These are phyloP conservation scores for Geotrichum phurueaensis DNA, from an alignment of 1,139 yeast species.

Conservation along the genomic window DNA sequence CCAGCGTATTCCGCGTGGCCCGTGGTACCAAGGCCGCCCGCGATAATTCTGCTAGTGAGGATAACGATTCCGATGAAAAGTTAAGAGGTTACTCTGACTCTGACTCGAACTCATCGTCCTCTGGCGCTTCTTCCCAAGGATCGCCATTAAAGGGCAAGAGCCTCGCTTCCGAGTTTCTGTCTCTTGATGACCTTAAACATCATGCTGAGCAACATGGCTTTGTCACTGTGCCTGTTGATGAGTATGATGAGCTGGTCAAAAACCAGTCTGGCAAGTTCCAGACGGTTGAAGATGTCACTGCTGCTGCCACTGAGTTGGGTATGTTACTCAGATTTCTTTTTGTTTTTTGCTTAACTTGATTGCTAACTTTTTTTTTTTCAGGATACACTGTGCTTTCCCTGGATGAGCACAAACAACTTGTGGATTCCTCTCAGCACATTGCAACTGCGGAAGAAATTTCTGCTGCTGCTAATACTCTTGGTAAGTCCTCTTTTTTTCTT, in stretches of 20 bases:
- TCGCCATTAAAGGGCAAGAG: slow-evolving; percentile 9
- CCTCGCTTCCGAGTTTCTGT: slow-evolving; percentile 31
- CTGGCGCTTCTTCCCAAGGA: not conserved
- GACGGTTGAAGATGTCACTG: slow-evolving; percentile 20
- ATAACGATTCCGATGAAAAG: not conserved
- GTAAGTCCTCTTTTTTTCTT: not conserved
- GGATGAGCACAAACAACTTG: slow-evolving; percentile 40
- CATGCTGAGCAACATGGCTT: slow-evolving; percentile 49
- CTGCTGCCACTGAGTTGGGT: slow-evolving; percentile 1
- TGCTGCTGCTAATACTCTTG: slow-evolving; percentile 7
- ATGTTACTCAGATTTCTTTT: not conserved
- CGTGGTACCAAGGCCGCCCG: slow-evolving; percentile 1
- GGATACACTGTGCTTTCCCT: slow-evolving; percentile 11
- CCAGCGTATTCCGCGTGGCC: slow-evolving; percentile 9
- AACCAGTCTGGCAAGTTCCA: slow-evolving; percentile 20
- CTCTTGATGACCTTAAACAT: slow-evolving; percentile 40
- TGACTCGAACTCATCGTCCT: not conserved
- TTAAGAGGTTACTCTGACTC: not conserved
- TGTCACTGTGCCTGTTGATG: slow-evolving; percentile 45
- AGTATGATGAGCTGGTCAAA: slow-evolving; percentile 35
- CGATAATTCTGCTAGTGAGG: not conserved
- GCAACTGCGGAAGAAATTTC: slow-evolving; percentile 23
- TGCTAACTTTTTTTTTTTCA: not conserved
- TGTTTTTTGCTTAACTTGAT: not conserved
- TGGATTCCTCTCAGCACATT: slow-evolving; percentile 19